Evolutionary conservation across 1,284 basidiomycete species (phyloP).

Genomic region (Rhodotorula sp.): DNA sequence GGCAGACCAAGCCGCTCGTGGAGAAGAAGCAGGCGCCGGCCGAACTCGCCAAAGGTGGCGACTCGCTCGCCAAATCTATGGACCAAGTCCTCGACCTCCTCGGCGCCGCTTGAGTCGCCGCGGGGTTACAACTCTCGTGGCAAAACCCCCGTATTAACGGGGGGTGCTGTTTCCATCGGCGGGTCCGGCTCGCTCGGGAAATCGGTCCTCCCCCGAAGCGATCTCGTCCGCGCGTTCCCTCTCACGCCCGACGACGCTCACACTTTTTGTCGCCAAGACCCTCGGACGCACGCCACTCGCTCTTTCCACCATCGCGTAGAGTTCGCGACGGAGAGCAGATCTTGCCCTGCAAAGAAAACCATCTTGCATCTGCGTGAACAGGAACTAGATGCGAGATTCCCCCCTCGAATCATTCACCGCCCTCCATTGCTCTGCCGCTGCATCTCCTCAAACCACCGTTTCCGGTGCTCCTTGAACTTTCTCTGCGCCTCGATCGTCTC

Average conservation of each 20-base stretch:
- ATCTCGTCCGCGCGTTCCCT: too few relatives aligned
- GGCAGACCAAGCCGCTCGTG: slow-evolving; percentile 5
- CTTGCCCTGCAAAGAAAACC: too few relatives aligned
- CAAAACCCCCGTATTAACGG: not conserved
- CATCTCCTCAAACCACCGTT: not conserved
- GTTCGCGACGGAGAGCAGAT: not conserved
- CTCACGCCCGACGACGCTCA: too few relatives aligned
- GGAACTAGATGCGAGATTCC: not conserved
- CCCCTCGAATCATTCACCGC: too few relatives aligned
- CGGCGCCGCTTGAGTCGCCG: not conserved
- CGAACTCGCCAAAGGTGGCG: slow-evolving; percentile 11
- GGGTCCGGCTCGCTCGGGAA: not conserved
- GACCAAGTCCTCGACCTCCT: slow-evolving; percentile 12
- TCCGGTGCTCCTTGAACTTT: not conserved
- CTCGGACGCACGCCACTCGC: too few relatives aligned
- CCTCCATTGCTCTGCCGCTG: too few relatives aligned
- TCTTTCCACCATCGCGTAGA: too few relatives aligned
- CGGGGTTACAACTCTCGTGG: not conserved
- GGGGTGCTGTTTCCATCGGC: not conserved
- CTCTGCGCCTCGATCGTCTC: not conserved
- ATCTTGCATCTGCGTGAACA: too few relatives aligned
- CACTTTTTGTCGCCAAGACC: too few relatives aligned
- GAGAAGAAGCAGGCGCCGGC: slow-evolving; percentile 18
- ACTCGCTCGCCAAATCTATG: slow-evolving; percentile 10
- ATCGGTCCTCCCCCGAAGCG: too few relatives aligned